Conservation (phyloP, 768 basidiomycete species). For the Lanmaoa rubissima region DNA sequence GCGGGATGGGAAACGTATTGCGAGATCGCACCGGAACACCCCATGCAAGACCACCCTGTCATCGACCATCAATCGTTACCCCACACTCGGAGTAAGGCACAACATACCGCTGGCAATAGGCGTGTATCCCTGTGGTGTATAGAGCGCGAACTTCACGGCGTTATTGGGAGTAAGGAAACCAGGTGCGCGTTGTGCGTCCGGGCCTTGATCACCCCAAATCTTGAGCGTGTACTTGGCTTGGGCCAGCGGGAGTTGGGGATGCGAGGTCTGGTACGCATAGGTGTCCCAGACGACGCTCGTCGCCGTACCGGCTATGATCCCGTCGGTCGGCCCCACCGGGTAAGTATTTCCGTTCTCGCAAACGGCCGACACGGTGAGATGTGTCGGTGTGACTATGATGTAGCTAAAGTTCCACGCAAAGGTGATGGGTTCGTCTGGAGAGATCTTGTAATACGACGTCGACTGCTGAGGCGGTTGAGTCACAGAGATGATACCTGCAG, state of each 20-base stretch:
- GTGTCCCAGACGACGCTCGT: slow-evolving; percentile 58
- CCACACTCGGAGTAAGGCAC: background rate
- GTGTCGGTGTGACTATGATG: slow-evolving; percentile 61
- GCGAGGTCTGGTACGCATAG: slow-evolving; percentile 46
- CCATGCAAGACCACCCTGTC: slow-evolving; percentile 18
- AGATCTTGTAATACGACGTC: slow-evolving; percentile 89
- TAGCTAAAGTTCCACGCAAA: slow-evolving; percentile 90
- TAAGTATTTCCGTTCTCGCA: slow-evolving; percentile 68
- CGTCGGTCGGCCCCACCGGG: slow-evolving; percentile 55
- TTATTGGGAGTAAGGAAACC: slow-evolving; percentile 54
- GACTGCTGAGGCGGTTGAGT: slow-evolving; percentile 80
- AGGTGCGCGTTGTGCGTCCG: slow-evolving; percentile 42
- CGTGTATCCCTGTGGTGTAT: slow-evolving; percentile 50
- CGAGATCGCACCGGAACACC: slow-evolving; percentile 21
- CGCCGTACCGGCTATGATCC: slow-evolving; percentile 48
- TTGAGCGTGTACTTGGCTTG: slow-evolving; percentile 57
- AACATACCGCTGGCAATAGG: slow-evolving; percentile 40
- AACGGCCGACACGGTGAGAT: slow-evolving; percentile 57
- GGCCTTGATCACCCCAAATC: slow-evolving; percentile 57
- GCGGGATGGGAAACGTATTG: slow-evolving; percentile 13
- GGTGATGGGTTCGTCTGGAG: slow-evolving; percentile 67
- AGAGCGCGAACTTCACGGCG: slow-evolving; percentile 54
- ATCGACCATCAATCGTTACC: background rate
- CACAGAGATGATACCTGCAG: slow-evolving; percentile 67
- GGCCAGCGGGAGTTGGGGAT: slow-evolving; percentile 51